Base-by-base conservation (phyloP, 345 rosid genomes). In the Salix viminalis region DNA sequence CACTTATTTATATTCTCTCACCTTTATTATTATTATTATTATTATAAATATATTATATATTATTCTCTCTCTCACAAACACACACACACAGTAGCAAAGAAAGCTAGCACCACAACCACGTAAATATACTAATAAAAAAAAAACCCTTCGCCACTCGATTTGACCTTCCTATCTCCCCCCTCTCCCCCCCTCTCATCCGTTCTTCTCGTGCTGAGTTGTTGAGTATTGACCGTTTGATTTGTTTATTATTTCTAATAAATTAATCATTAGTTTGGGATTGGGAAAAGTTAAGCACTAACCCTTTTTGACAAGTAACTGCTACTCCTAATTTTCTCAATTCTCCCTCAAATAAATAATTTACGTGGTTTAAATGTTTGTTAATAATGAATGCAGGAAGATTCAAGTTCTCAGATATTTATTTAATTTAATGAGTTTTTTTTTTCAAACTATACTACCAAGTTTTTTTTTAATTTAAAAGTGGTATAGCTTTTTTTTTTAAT, bases 91-190 rank as follows among this genome's bases (percentile, higher is more conserved):
- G 64, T n/a, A 23, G 12, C 64, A 9, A 58, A 58, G 62, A 58
- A n/a, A n/a, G 64, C 64, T n/a, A n/a, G 16, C 52, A 30, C 68
- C 77, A 77, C 77, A 68, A 71, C 83, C 86, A 85, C 90, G 79
- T 67, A 82, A 48, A 80, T 76, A 11, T 36, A 79, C 70, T 21
- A 77, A 36, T 36, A 36, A 36, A 5, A 4, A 46, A 16, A 50
- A n/a, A 34, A 14, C 80, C 76, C 82, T 70, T 76, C 79, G 81
- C 90, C 86, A 79, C 85, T 83, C 75, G 85, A 84, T 89, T 84
- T 82, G 88, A 83, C 87, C 82, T 14, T 30, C 21, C 34, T 34
- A 16, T 42, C 54, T 32, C 36, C 36, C 65, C 77, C 69, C 58
- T 61, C 69, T 70, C 54, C 28, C 65, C 82, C 69, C 68, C 72